A percentile compares a stretch with the other conserved stretches of the same genome.
Evolutionary conservation across 345 rosid genomes (phyloP).

Genomic region (Citrus maxima): DNA sequence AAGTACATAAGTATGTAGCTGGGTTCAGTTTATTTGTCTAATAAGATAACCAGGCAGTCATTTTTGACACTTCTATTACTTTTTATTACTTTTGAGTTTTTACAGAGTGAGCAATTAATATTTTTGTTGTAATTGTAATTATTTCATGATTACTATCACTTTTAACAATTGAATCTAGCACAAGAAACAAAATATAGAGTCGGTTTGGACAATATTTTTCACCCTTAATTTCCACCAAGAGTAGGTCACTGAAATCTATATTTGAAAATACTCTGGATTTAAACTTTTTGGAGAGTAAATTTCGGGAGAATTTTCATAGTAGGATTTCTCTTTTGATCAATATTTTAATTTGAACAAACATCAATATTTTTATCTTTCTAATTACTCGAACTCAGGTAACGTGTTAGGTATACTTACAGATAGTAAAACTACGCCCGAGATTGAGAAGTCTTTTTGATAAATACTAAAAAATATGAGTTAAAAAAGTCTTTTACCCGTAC

Average conservation of each 20-base stretch:
- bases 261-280: background rate
- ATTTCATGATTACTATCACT: background rate
- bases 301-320: background rate
- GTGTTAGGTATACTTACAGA: too few relatives aligned
- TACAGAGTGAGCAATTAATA: background rate
- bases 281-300: background rate
- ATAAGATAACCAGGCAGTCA: constrained; percentile 4
- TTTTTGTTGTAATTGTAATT: background rate
- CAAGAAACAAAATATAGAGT: background rate
- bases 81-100: background rate
- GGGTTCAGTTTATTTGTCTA: background rate
- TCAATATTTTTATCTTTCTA: too few relatives aligned
- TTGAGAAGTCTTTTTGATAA: background rate
- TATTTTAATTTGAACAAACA: background rate
- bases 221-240: background rate
- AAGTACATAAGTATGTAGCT: background rate
- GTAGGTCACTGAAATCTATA: background rate
- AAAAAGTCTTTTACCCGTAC: background rate
- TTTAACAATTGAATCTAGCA: constrained; percentile 7
- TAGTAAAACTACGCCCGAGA: too few relatives aligned
- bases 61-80: constrained; percentile 9
- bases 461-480: background rate
- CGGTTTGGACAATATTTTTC: background rate
- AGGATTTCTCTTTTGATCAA: background rate
- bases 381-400: too few relatives aligned